These are phyloP conservation scores for Colletotrichum orbiculare DNA, from an alignment of 2,329 filamentous ascomycete species.

Conservation along the genomic window DNA sequence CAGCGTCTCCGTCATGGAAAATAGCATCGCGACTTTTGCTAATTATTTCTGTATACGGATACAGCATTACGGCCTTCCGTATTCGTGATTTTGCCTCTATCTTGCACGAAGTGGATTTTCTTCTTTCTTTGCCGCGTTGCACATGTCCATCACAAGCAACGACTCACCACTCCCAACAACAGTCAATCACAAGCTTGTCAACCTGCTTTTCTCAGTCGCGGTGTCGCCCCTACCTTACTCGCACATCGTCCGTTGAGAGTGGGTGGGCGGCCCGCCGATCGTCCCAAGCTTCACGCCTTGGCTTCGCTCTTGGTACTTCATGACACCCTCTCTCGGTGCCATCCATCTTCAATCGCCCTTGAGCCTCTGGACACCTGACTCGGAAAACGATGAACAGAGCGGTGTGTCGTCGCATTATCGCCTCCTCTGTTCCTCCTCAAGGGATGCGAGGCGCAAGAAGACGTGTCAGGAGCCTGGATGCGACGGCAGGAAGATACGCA, in stretches of 20 bases:
- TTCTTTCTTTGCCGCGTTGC: no score
- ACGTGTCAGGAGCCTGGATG: constrained; percentile 11
- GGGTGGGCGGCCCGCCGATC: constrained; percentile 16
- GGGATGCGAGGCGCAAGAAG: constrained; percentile 22
- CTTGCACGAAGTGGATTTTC: no score
- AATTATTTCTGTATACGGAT: constrained; percentile 2
- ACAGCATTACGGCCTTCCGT: background rate
- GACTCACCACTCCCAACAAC: no score
- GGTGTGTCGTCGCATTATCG: constrained; percentile 7
- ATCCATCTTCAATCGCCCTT: constrained; percentile 17
- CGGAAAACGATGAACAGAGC: constrained; percentile 15
- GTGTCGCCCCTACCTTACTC: no score
- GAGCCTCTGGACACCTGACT: constrained; percentile 24
- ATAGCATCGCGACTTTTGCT: constrained; percentile 12
- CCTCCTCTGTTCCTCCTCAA: background rate
- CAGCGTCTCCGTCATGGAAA: constrained; percentile 14
- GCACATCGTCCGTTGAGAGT: background rate
- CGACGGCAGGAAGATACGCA: constrained; percentile 1
- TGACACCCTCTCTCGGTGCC: background rate
- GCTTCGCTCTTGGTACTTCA: background rate
- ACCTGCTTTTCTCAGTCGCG: no score
- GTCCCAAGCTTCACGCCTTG: constrained; percentile 24
- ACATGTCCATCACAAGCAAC: no score
- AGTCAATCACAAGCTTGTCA: no score
- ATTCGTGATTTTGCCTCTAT: background rate